Base-by-base conservation (phyloP, 305 asterid genomes). In the Nicotiana rustica region DNA sequence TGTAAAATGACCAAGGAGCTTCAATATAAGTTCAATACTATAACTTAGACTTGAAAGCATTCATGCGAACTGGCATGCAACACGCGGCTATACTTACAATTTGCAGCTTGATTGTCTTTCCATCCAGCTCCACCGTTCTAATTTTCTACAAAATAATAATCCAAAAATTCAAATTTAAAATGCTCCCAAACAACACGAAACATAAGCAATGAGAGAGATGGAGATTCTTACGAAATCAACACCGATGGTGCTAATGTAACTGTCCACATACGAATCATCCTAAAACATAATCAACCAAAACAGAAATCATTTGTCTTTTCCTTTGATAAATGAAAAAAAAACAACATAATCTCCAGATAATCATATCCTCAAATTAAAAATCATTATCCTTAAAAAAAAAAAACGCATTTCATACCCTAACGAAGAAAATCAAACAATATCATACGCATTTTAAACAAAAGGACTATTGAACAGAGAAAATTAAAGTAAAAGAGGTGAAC, bases 231-330 rank as follows among this genome's bases (percentile, higher is more conserved):
- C 97, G 69, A 95, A 95, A 90, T 95, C 98, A 84, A 95, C 98
- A 85, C 98, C 97, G 67, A 95, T 95, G 75, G 98, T 93, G 93
- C 97, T 95, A 77, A 95, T 95, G 90, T 95, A 95, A 86, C 98
- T 95, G 92, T 95, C 98, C 81, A 95, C 98, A 83, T 95, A 95
- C 4, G 98, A 90, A 85, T 93, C 98, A 88, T 95, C 98, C 98
- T 95, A 75, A 21, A 91, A 13, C 91, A 87, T 29, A 85, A 86
- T 62, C 87, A 82, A 80, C 17, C 76, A 41, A 65, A 73, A n/a
- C 57, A 57, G 9, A 57, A 19, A 57, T 57, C 10, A 57, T 57
- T 15, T 57, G 17, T 13, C 59, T 15, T 17, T 57, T 5, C 49
- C 10, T 5, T 57, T 6, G 1, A 17, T 17, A 57, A 57, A 56